A percentile compares a stretch with the other conserved stretches of the same genome.
These are phyloP conservation scores for Clarkia xantiana DNA, from an alignment of 345 rosid genomes.

Conservation along the genomic window DNA sequence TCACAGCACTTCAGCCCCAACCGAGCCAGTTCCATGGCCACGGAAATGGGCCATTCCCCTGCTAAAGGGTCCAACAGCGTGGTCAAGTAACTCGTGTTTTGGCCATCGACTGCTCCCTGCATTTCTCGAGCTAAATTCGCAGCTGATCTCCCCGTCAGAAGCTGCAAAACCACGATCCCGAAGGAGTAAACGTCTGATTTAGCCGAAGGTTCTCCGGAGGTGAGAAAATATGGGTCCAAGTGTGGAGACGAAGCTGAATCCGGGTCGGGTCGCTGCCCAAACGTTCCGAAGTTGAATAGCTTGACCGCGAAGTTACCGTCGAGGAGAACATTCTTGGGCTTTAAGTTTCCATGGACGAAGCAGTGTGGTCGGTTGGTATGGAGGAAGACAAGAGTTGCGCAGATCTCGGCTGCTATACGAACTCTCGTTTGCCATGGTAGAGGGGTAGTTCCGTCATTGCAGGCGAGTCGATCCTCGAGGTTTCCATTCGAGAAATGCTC, in stretches of 20 bases:
- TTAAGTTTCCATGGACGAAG: slow-evolving; percentile 75
- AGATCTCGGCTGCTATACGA: slow-evolving; percentile 54
- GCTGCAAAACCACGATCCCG: slow-evolving; percentile 51
- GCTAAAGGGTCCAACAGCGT: slow-evolving; percentile 69
- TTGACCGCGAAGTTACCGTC: slow-evolving; percentile 60
- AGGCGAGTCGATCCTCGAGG: slow-evolving; percentile 71
- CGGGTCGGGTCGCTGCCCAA: slow-evolving; percentile 12
- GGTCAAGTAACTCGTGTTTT: background rate
- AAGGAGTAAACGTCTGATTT: slow-evolving; percentile 78
- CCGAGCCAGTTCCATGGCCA: slow-evolving; percentile 66
- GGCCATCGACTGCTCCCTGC: background rate
- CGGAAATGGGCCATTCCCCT: slow-evolving; percentile 89
- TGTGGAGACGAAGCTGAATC: slow-evolving; percentile 39
- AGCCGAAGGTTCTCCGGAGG: slow-evolving; percentile 48
- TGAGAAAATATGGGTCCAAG: slow-evolving; percentile 61
- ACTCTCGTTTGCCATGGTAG: slow-evolving; percentile 71
- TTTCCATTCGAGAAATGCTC: slow-evolving; percentile 76
- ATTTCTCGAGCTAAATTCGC: background rate
- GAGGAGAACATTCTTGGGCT: slow-evolving; percentile 64
- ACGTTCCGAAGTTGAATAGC: slow-evolving; percentile 65
- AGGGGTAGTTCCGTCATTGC: slow-evolving; percentile 45
- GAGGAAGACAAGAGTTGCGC: slow-evolving; percentile 70
- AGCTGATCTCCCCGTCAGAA: slow-evolving; percentile 61
- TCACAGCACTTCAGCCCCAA: slow-evolving; percentile 81
- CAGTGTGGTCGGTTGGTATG: slow-evolving; percentile 61